Percentiles rank a stretch among this genome's conserved stretches.
These are phyloP conservation scores for Afroboletus lepidellus DNA, from an alignment of 1,284 basidiomycete species.

Conservation along the genomic window DNA sequence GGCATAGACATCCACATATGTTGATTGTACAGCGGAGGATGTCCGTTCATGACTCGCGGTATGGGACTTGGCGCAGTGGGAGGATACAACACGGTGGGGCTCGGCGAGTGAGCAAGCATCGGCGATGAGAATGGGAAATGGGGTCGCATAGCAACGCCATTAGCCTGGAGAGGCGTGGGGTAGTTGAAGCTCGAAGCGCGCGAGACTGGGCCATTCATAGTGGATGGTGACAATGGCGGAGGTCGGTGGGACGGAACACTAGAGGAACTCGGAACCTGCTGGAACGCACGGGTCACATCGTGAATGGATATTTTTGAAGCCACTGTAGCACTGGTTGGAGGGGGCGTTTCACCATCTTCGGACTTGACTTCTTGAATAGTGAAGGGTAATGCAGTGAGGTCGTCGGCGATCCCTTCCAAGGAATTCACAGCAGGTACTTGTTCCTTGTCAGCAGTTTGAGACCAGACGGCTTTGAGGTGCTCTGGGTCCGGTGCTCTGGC, in stretches of 20 bases:
- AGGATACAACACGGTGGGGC: conserved; percentile 60
- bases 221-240: conserved; percentile 46
- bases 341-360: conserved; percentile 75
- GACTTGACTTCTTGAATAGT: conserved; percentile 78
- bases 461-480: conserved; percentile 80
- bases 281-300: conserved; percentile 80
- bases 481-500: conserved; percentile 71
- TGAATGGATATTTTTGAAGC: conserved; percentile 74
- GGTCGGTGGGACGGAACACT: conserved; percentile 42
- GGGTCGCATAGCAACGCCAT: conserved; percentile 48
- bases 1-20: conserved; percentile 65
- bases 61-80: conserved; percentile 59
- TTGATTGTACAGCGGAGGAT: conserved; percentile 55
- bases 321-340: conserved; percentile 51
- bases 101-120: conserved; percentile 67
- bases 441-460: conserved; percentile 68
- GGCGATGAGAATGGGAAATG: conserved; percentile 63
- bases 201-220: conserved; percentile 45
- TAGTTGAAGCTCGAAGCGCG: conserved; percentile 39
- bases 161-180: conserved; percentile 38
- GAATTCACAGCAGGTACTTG: conserved; percentile 69
- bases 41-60: conserved; percentile 61
- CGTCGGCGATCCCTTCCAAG: conserved; percentile 74
- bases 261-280: conserved; percentile 66
- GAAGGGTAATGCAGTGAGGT: conserved; percentile 71